Conservation (phyloP, 805 yeast species). For the Candida nitratophila region DNA sequence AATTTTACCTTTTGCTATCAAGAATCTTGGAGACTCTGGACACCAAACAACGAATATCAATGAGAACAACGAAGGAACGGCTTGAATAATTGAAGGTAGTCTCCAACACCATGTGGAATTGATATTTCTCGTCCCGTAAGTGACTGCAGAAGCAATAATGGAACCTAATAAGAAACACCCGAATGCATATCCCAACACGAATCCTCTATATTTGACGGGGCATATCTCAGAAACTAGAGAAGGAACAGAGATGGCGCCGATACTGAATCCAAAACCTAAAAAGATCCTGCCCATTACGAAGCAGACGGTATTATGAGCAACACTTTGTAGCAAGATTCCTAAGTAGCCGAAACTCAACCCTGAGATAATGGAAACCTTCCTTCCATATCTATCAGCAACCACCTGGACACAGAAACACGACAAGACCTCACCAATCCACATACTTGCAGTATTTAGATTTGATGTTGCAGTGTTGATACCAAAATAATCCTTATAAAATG, state of each 20-base stretch:
- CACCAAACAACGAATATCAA: constrained; percentile 38
- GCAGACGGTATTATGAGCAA: constrained; percentile 23
- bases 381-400: constrained; percentile 22
- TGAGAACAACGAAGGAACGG: constrained; percentile 37
- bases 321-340: constrained; percentile 26
- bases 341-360: constrained; percentile 12
- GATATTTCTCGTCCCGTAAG: constrained; percentile 21
- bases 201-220: constrained; percentile 21
- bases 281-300: constrained; percentile 26
- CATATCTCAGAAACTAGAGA: constrained; percentile 24
- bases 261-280: constrained; percentile 22
- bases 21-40: constrained; percentile 37
- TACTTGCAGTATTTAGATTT: constrained; percentile 10
- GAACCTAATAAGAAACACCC: constrained; percentile 38
- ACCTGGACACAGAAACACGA: constrained; percentile 48
- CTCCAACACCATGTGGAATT: constrained; percentile 42
- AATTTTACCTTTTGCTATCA: constrained; percentile 24
- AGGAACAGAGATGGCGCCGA: constrained; percentile 19
- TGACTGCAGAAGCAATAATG: constrained; percentile 34
- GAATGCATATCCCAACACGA: constrained; percentile 34
- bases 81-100: constrained; percentile 46
- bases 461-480: constrained; percentile 4
- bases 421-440: constrained; percentile 18
- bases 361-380: constrained; percentile 12
- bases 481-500: constrained; percentile 9